Conservation (phyloP, 371 early-diverging fungal species). For the Syncephalastrum contaminatum region DNA sequence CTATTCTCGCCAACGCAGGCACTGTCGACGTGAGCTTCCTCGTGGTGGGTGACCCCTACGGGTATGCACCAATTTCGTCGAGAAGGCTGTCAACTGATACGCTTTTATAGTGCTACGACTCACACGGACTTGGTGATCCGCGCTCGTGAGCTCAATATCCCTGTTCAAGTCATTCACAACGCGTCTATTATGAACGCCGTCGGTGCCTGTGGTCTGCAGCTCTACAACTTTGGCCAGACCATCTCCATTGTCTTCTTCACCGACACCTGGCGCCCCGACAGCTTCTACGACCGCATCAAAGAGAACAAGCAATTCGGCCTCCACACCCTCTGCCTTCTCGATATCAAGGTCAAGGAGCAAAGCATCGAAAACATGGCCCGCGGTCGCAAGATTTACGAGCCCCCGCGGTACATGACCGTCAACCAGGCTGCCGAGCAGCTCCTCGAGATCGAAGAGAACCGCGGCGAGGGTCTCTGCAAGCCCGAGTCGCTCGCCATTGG, state of each 20-base stretch:
- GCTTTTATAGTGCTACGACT: slow-evolving; percentile 89
- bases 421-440: slow-evolving; percentile 94
- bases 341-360: slow-evolving; percentile 99
- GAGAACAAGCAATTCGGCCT: slow-evolving; percentile 83
- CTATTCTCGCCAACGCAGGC: slow-evolving; percentile 89
- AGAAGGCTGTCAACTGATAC: neutral
- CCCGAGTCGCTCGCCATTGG: slow-evolving; percentile 89
- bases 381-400: slow-evolving; percentile 92
- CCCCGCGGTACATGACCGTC: slow-evolving; percentile 98
- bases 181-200: slow-evolving; percentile 99
- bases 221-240: slow-evolving; percentile 99
- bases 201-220: slow-evolving; percentile 97
- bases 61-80: slow-evolving; percentile 42
- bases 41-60: slow-evolving; percentile 99
- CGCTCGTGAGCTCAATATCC: slow-evolving; percentile 86
- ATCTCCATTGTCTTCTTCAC: slow-evolving; percentile 99
- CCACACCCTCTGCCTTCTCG: slow-evolving; percentile 96
- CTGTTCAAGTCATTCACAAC: slow-evolving; percentile 94
- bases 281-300: slow-evolving; percentile 94
- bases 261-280: slow-evolving; percentile 95
- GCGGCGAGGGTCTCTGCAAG: slow-evolving; percentile 71
- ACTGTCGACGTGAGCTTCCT: slow-evolving; percentile 91
- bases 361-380: slow-evolving; percentile 92
- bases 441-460: slow-evolving; percentile 85
- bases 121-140: slow-evolving; percentile 98